These are phyloP conservation scores for Neofusicoccum kwambonambiense DNA, from an alignment of 2,329 filamentous ascomycete genomes.

Conservation along the genomic window DNA sequence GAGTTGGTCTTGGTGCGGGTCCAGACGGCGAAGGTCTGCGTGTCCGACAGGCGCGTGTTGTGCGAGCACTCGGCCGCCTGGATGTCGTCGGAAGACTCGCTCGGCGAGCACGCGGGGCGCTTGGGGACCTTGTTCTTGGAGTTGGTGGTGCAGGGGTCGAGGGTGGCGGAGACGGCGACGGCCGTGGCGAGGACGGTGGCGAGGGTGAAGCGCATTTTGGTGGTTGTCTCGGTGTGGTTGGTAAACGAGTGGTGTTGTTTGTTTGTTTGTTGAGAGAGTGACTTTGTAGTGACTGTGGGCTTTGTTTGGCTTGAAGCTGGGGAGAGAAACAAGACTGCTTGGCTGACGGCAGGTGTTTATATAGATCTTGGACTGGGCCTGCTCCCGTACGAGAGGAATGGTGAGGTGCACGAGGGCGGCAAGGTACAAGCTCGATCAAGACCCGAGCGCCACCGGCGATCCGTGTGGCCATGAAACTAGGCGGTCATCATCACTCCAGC, in stretches of 20 bases:
- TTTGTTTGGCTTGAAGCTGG: neutral
- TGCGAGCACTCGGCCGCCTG: constrained; percentile 45
- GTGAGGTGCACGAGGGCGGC: neutral
- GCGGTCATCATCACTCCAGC: neutral
- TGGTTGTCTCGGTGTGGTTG: neutral
- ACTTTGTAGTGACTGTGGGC: neutral
- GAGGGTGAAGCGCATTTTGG: constrained; percentile 11
- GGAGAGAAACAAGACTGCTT: neutral
- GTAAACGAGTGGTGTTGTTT: neutral
- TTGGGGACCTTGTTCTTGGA: constrained; percentile 35
- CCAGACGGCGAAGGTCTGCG: constrained; percentile 43
- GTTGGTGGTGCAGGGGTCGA: constrained; percentile 38
- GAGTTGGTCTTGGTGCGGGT: constrained; percentile 42
- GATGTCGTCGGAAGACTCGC: constrained; percentile 37
- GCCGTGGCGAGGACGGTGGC: constrained; percentile 19
- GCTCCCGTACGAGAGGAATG: neutral
- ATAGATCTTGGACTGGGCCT: neutral
- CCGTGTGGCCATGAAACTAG: neutral
- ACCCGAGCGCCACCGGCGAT: neutral
- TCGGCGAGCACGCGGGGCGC: constrained; percentile 22
- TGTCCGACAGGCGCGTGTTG: constrained; percentile 39
- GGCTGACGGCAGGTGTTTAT: neutral
- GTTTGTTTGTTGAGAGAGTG: neutral
- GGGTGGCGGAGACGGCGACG: constrained; percentile 30
- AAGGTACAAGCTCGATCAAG: neutral